Base-by-base conservation (phyloP, 192 early-diverging fungal species). In the Coemansia sp. region DNA sequence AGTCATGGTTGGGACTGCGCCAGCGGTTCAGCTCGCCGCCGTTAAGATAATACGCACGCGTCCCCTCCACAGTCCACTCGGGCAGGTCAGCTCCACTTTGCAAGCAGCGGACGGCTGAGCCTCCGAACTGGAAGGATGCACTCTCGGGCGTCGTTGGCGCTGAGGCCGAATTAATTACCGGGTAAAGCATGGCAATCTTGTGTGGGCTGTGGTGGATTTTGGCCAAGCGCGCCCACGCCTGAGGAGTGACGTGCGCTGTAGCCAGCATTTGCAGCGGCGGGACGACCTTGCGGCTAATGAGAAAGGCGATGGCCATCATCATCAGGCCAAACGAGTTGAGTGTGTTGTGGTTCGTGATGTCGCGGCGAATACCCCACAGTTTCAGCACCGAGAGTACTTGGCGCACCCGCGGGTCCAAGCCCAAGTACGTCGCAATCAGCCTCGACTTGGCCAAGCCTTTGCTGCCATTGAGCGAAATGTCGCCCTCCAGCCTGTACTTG, bases 261-360 rank as follows among this genome's bases (percentile, higher is more conserved):
- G 59, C 7, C n/a, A 78, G 10, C 11, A 76, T 68, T 65, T 84
- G 81, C 54, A 84, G 57, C 15, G 81, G 81, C 24, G 81, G 81
- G 9, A 84, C 65, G 52, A 84, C 81, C 2, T 49, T 34, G 47
- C 74, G 59, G 51, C 61, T 41, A 16, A 78, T 65, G 38, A 84
- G 71, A 38, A 73, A 84, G 3, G 81, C 71, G 7, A 84, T 29
- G 2, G 51, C 77, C 76, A 84, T 78, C 81, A 84, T 76, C 70
- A 71, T 22, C 12, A 84, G 43, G 0, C 73, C 73, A 47, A 72
- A 84, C 63, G 81, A 84, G 47, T 84, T 84, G 29, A 84, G 44
- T 15, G 65, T 60, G 11, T 70, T 70, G 11, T 57, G 62, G 38
- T 65, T 62, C 0, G 38, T 42, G 18, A 84, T 72, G 7, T 43